phyloP scores from a whole-genome alignment of 2,329 filamentous ascomycete species.

The Trematosphaeria pertusa region DNA sequence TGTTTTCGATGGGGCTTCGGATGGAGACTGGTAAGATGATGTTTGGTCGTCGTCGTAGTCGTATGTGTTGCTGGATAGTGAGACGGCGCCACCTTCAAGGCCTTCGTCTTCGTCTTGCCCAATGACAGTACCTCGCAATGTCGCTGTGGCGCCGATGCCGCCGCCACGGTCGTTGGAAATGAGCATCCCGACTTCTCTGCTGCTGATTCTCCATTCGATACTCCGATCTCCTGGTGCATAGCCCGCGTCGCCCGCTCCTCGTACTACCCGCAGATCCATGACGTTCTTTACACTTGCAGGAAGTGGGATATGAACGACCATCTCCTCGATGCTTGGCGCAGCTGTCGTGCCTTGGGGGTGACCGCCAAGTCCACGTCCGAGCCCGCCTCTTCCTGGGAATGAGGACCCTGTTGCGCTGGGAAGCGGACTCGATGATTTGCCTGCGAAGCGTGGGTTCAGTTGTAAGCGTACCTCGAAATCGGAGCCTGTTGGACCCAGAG shows the following conservation, averaged over 20 bases:
- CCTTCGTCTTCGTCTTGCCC: constrained; percentile 61
- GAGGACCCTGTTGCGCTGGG: constrained; percentile 38
- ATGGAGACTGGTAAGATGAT: constrained; percentile 36
- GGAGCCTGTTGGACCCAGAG: constrained; percentile 73
- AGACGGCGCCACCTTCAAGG: constrained; percentile 44
- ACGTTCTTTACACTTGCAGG: constrained; percentile 82
- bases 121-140: constrained; percentile 79
- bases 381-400: constrained; percentile 21
- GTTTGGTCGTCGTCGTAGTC: constrained; percentile 41
- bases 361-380: constrained; percentile 32
- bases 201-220: constrained; percentile 83
- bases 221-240: constrained; percentile 76
- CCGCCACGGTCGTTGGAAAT: constrained; percentile 46
- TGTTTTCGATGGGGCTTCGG: constrained; percentile 19
- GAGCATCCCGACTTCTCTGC: constrained; percentile 70
- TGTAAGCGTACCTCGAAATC: constrained; percentile 89
- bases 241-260: constrained; percentile 80
- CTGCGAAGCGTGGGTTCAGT: constrained; percentile 62
- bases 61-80: constrained; percentile 32
- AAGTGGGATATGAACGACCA: constrained; percentile 79
- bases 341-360: constrained; percentile 42
- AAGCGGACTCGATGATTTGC: constrained; percentile 47
- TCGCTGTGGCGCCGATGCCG: constrained; percentile 71
- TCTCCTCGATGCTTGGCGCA: constrained; percentile 68
- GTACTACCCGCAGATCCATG: constrained; percentile 78